phyloP scores from a whole-genome alignment of 2,329 filamentous ascomycete genomes.

The Ceratocystis cacaofunesta region DNA sequence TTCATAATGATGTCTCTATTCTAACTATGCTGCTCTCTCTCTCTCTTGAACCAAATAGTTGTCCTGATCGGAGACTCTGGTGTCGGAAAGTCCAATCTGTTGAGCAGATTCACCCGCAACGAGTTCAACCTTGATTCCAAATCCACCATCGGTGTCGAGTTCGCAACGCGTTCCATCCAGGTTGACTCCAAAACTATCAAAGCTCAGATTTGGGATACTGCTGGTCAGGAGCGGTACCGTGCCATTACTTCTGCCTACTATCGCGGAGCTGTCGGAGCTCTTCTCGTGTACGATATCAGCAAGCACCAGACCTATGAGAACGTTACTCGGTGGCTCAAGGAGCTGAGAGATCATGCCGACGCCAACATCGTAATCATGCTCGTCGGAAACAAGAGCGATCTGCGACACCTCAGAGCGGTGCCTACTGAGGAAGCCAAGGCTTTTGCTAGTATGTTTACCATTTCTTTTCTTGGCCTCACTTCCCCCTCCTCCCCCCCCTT shows the following conservation, averaged over 20 bases:
- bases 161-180: slow-evolving; percentile 95
- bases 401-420: slow-evolving; percentile 92
- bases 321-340: slow-evolving; percentile 97
- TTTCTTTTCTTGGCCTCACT: not conserved
- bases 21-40: slow-evolving; percentile 23
- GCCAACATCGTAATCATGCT: slow-evolving; percentile 99
- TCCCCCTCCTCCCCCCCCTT: not conserved
- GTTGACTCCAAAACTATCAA: slow-evolving; percentile 99
- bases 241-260: slow-evolving; percentile 99
- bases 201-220: slow-evolving; percentile 99
- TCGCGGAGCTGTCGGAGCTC: slow-evolving; percentile 87
- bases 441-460: slow-evolving; percentile 63
- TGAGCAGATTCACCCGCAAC: slow-evolving; percentile 98
- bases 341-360: slow-evolving; percentile 93
- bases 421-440: slow-evolving; percentile 95
- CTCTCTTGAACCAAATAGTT: slow-evolving; percentile 39
- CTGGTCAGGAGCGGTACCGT: slow-evolving; percentile 95
- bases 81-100: slow-evolving; percentile 98
- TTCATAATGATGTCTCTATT: slow-evolving; percentile 5
- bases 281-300: slow-evolving; percentile 98
- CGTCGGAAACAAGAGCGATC: slow-evolving; percentile 99
- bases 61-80: slow-evolving; percentile 98
- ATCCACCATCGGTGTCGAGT: slow-evolving; percentile 98
- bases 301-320: slow-evolving; percentile 99
- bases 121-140: slow-evolving; percentile 99